Conservation (phyloP, 176 grass and related monocot species). For the Triticum monococcum region DNA sequence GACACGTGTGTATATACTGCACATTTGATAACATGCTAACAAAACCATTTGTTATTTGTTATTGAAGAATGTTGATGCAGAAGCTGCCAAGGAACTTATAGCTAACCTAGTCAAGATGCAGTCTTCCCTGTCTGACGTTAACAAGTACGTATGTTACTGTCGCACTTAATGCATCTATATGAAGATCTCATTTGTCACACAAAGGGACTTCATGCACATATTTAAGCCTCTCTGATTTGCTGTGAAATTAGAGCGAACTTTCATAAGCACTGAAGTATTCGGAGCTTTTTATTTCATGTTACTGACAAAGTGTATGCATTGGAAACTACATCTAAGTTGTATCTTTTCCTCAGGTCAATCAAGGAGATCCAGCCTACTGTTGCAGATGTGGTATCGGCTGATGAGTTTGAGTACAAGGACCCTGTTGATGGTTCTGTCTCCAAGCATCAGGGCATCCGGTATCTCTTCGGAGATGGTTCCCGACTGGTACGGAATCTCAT, state of each 20-base stretch:
- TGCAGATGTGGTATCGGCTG: constrained; percentile 63
- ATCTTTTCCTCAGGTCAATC: constrained; percentile 63
- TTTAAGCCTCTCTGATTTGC: not conserved
- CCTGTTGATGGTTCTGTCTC: constrained; percentile 94
- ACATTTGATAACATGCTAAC: constrained; percentile 16
- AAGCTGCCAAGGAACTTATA: constrained; percentile 89
- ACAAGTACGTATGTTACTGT: constrained; percentile 52
- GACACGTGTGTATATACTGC: not conserved
- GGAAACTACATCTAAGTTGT: not conserved
- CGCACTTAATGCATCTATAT: not conserved
- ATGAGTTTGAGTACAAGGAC: constrained; percentile 99
- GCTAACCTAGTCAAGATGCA: constrained; percentile 73
- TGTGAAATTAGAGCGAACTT: not conserved
- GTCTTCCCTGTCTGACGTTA: constrained; percentile 75
- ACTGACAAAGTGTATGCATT: not conserved
- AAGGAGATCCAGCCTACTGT: constrained; percentile 73
- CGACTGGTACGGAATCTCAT: constrained; percentile 58
- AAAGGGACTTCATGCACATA: not conserved
- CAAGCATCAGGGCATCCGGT: constrained; percentile 90
- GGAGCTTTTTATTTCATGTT: not conserved
- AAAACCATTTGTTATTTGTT: constrained; percentile 38
- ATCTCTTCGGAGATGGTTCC: constrained; percentile 91
- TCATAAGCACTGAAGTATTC: not conserved
- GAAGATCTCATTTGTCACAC: not conserved
- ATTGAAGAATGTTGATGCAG: constrained; percentile 88